Evolutionary conservation across 2,329 filamentous ascomycete genomes (phyloP), one percentile per base, ranked within the genome.

Genomic region (Periglandula ipomoeae): DNA sequence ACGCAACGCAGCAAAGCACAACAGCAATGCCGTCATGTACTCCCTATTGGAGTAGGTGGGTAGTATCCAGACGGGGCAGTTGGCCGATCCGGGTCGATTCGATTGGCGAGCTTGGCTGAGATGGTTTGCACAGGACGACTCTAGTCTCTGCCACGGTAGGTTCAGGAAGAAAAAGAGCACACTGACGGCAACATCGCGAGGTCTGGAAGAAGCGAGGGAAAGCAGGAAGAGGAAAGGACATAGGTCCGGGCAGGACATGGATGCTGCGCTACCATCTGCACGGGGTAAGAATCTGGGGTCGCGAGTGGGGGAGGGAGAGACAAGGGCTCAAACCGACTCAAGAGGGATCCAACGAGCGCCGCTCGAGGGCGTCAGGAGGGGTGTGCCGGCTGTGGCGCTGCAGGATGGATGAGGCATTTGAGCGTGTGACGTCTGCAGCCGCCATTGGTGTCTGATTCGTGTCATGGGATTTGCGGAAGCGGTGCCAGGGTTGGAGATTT

Each of bases 311-410:
- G 24, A 22, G 9, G 34, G 26, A 45, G 19, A n/a, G 32, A 19
- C 6, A 8, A 46, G 20, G 13, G 20, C 20, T n/a, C 32, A 22
- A 20, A 22, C 10, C n/a, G 42, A 17, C 39, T 41, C 26, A 27
- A 27, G 26, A 27, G 26, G 11, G 26, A 27, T 27, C n/a, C n/a
- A 44, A 30, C 22, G 23, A 44, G 24, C 19, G 41, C 7, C 35
- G n/a, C 13, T 17, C n/a, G 22, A 34, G 30, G 26, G 22, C 23
- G 37, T 13, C 4, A 40, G 17, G 26, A 30, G 22, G 22, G 34
- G 44, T 15, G 34, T 39, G 44, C 34, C n/a, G 44, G 44, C 44
- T 39, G 44, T 30, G 34, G 23, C 44, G 35, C 13, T 5, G 35
- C n/a, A 26, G 3, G 9, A 15, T 20, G 44, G n/a, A 38, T 30